Percentiles rank a stretch among this genome's conserved stretches.
Conservation (phyloP, 306 rosid species). For the Crotalaria pallida region DNA sequence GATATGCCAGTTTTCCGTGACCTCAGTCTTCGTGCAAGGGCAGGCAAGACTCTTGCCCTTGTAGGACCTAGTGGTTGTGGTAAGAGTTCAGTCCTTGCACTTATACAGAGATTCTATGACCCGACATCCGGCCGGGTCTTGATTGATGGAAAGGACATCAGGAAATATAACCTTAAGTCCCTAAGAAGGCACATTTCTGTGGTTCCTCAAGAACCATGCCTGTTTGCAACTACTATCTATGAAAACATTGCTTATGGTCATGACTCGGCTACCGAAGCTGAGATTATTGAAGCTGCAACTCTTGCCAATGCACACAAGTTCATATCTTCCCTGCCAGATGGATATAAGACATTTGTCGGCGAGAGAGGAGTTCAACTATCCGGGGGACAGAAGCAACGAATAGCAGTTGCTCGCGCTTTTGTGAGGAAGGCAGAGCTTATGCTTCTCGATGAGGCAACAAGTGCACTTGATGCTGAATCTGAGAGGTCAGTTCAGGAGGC, state of each 20-base stretch:
- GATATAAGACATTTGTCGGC: slow-evolving; percentile 88
- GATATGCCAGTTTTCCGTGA: slow-evolving; percentile 88
- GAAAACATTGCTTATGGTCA: slow-evolving; percentile 95
- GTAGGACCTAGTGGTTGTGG: slow-evolving; percentile 99
- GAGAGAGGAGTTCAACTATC: slow-evolving; percentile 94
- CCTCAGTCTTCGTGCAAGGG: slow-evolving; percentile 81
- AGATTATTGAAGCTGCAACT: slow-evolving; percentile 88
- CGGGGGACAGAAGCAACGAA: slow-evolving; percentile 93
- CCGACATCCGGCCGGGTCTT: slow-evolving; percentile 83
- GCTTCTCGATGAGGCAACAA: slow-evolving; percentile 96
- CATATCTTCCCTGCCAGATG: slow-evolving; percentile 74
- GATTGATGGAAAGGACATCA: slow-evolving; percentile 88
- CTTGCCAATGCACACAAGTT: slow-evolving; percentile 92
- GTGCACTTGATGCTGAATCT: slow-evolving; percentile 96
- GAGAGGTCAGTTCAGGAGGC: slow-evolving; percentile 97
- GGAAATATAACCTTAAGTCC: slow-evolving; percentile 90
- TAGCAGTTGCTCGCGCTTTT: slow-evolving; percentile 90
- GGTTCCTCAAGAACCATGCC: slow-evolving; percentile 96
- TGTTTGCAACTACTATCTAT: slow-evolving; percentile 75
- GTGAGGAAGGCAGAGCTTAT: slow-evolving; percentile 81
- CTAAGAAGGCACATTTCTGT: slow-evolving; percentile 83
- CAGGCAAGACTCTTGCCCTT: slow-evolving; percentile 95
- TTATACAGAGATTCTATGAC: slow-evolving; percentile 85
- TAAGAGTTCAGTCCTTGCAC: slow-evolving; percentile 85
- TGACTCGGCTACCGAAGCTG: slow-evolving; percentile 83